These are phyloP conservation scores for Drechslerella coelobrocha DNA, from an alignment of 2,329 filamentous ascomycete species.

Conservation along the genomic window DNA sequence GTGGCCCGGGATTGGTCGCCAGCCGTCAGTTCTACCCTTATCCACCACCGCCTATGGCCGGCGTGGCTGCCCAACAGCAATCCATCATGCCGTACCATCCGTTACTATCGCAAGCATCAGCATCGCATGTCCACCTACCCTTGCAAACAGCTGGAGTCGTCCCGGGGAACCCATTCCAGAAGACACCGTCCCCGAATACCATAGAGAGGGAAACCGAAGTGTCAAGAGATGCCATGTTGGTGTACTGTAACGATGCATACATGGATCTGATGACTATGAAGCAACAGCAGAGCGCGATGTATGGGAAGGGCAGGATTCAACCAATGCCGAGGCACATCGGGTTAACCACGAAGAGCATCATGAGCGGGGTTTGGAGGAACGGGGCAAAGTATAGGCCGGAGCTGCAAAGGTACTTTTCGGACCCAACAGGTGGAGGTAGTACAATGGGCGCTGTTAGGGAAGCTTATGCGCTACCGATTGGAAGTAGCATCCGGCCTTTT, in stretches of 20 bases:
- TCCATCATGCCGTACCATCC: neutral
- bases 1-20: neutral
- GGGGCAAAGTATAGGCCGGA: slow-evolving; percentile 36
- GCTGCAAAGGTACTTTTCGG: slow-evolving; percentile 41
- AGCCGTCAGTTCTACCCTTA: slow-evolving; percentile 30
- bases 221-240: slow-evolving; percentile 42
- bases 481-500: slow-evolving; percentile 19
- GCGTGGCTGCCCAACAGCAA: slow-evolving; percentile 6
- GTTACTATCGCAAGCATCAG: neutral
- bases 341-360: slow-evolving; percentile 33
- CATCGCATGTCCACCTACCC: slow-evolving; percentile 27
- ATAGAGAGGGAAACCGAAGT: slow-evolving; percentile 33
- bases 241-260: slow-evolving; percentile 46
- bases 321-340: slow-evolving; percentile 40
- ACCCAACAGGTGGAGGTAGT: slow-evolving; percentile 19
- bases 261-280: slow-evolving; percentile 44
- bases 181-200: slow-evolving; percentile 20
- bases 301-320: slow-evolving; percentile 41
- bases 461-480: slow-evolving; percentile 41
- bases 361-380: slow-evolving; percentile 43
- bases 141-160: slow-evolving; percentile 23
- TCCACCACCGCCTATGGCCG: slow-evolving; percentile 12
- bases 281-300: slow-evolving; percentile 38
- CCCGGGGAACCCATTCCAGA: slow-evolving; percentile 41
- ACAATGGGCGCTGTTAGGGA: slow-evolving; percentile 20